Evolutionary conservation across 331 rosid genomes (phyloP).

Genomic region (Malus hybrid): DNA sequence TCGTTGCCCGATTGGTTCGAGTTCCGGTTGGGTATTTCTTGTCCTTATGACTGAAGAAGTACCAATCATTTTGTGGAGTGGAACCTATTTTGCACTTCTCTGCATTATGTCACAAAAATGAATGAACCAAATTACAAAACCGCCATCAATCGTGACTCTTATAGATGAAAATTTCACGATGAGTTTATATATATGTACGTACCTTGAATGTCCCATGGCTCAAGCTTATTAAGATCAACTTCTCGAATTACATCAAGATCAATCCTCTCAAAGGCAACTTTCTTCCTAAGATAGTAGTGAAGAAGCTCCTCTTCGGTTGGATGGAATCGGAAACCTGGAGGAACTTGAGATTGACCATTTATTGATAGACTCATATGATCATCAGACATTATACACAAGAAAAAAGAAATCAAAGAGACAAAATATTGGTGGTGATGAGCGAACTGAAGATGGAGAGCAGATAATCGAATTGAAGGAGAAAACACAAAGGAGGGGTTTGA

Average conservation of each 20-base stretch:
- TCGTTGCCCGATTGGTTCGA: constrained; percentile 50
- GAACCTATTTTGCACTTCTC: constrained; percentile 57
- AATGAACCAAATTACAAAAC: neutral
- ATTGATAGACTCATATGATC: constrained; percentile 41
- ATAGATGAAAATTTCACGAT: neutral
- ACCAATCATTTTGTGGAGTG: constrained; percentile 58
- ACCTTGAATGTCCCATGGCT: constrained; percentile 68
- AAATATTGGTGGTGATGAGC: neutral
- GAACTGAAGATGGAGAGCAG: neutral
- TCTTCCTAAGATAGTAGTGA: constrained; percentile 48
- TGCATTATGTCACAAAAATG: neutral
- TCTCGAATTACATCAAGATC: constrained; percentile 55
- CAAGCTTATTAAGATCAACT: constrained; percentile 57
- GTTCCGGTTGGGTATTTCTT: constrained; percentile 60
- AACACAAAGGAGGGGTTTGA: neutral
- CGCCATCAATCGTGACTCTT: neutral
- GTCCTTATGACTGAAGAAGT: constrained; percentile 58
- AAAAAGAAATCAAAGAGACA: neutral
- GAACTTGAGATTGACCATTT: constrained; percentile 51
- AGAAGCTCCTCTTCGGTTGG: constrained; percentile 58
- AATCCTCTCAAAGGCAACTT: constrained; percentile 43
- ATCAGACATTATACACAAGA: constrained; percentile 5
- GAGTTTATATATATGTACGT: neutral
- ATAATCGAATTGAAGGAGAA: neutral
- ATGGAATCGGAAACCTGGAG: constrained; percentile 51